These are phyloP conservation scores for Proliferodiscus dingleyae DNA, from an alignment of 2,329 filamentous ascomycete species.

Conservation along the genomic window DNA sequence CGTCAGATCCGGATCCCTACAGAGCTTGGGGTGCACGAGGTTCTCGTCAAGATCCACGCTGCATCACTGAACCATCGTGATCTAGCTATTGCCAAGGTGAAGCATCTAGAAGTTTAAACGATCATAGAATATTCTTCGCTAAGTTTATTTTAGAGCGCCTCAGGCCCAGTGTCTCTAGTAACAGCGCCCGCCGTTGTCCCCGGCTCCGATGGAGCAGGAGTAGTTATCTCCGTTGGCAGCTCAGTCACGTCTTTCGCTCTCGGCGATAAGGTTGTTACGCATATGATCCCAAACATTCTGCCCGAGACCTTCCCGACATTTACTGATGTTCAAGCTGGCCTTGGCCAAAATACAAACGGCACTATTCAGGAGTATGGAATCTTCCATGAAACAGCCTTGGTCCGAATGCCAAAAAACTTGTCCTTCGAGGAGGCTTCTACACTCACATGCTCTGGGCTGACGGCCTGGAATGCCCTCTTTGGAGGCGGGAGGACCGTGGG, in stretches of 20 bases:
- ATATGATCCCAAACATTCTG: constrained; percentile 39
- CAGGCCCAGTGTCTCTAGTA: background rate
- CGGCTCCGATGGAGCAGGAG: constrained; percentile 46
- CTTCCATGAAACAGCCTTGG: constrained; percentile 42
- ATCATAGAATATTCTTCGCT: background rate
- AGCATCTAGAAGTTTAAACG: background rate
- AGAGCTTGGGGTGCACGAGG: constrained; percentile 44
- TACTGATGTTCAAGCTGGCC: constrained; percentile 8
- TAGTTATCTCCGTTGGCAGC: constrained; percentile 34
- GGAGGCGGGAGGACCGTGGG: constrained; percentile 34
- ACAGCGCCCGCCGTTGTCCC: background rate
- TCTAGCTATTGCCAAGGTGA: constrained; percentile 26
- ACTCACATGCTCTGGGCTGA: constrained; percentile 44
- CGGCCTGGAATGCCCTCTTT: constrained; percentile 49
- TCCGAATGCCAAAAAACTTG: constrained; percentile 47
- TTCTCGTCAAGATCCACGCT: constrained; percentile 42
- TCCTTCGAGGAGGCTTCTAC: constrained; percentile 41
- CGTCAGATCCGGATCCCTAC: constrained; percentile 28
- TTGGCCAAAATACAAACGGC: constrained; percentile 37
- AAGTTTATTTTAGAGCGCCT: background rate
- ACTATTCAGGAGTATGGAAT: constrained; percentile 38
- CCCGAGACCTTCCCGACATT: constrained; percentile 22
- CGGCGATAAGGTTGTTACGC: constrained; percentile 50
- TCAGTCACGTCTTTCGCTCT: constrained; percentile 49
- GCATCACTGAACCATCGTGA: constrained; percentile 34